Evolutionary conservation across 1,284 basidiomycete species (phyloP).

Genomic region (Cryptococcus sp.): DNA sequence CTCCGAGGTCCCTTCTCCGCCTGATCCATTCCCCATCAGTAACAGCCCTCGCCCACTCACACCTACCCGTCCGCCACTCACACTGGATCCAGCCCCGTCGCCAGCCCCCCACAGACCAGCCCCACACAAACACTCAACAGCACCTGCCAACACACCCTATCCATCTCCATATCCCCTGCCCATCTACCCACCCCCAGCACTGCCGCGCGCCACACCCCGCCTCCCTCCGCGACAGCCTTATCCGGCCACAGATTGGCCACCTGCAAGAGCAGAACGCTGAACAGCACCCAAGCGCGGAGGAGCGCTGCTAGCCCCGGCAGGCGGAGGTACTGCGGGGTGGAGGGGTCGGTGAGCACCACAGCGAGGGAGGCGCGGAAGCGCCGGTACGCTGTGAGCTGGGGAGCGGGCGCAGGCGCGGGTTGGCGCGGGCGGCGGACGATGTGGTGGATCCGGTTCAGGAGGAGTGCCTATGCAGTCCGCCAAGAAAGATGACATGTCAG

Average conservation of each 20-base stretch:
- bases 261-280: slow-evolving; percentile 42
- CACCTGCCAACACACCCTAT: slow-evolving; percentile 45
- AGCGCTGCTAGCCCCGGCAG: slow-evolving; percentile 40
- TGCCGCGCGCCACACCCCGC: slow-evolving; percentile 5
- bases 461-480: slow-evolving; percentile 33
- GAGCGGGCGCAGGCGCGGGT: slow-evolving; percentile 30
- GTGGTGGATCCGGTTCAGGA: slow-evolving; percentile 48
- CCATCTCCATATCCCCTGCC: slow-evolving; percentile 41
- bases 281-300: slow-evolving; percentile 37
- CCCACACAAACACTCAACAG: slow-evolving; percentile 44
- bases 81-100: slow-evolving; percentile 42
- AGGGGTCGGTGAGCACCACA: slow-evolving; percentile 27
- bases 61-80: slow-evolving; percentile 14
- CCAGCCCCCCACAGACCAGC: slow-evolving; percentile 36
- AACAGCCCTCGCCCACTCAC: not conserved
- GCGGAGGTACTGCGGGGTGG: slow-evolving; percentile 33
- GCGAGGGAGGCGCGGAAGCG: slow-evolving; percentile 9
- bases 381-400: slow-evolving; percentile 12
- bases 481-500: not conserved
- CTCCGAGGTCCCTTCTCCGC: slow-evolving; percentile 34
- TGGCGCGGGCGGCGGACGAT: slow-evolving; percentile 41
- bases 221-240: not conserved
- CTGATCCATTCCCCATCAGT: slow-evolving; percentile 15
- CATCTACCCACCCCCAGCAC: slow-evolving; percentile 27
- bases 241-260: slow-evolving; percentile 38